phyloP scores from a whole-genome alignment of 129 eudicot genomes.

The Silybum marianum region DNA sequence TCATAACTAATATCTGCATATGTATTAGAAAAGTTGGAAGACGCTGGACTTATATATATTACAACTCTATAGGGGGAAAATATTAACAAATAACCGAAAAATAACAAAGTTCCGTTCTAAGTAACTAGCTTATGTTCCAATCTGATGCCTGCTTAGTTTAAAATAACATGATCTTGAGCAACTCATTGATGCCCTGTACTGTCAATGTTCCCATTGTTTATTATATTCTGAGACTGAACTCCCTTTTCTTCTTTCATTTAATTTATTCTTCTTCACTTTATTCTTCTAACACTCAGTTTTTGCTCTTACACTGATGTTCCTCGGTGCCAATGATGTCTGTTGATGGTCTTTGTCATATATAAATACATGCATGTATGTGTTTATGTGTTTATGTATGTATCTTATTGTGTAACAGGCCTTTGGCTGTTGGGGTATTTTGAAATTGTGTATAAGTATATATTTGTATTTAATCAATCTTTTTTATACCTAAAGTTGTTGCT shows the following conservation, averaged over 20 bases:
- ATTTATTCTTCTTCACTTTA: neutral
- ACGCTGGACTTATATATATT: neutral
- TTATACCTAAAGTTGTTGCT: neutral
- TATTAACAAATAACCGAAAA: neutral
- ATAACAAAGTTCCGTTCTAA: neutral
- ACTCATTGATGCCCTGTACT: constrained; percentile 3
- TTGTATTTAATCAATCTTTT: neutral
- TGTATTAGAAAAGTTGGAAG: neutral
- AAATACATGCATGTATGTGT: neutral
- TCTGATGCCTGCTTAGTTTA: neutral
- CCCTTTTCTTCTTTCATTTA: neutral
- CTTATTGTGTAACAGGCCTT: neutral
- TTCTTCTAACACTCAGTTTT: neutral
- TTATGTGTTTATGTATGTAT: neutral
- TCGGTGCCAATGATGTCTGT: neutral
- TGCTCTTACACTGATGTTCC: neutral
- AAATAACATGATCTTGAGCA: neutral
- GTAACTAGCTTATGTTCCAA: neutral
- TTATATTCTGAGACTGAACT: neutral
- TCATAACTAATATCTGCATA: neutral
- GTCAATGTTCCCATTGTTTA: neutral
- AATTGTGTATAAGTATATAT: neutral
- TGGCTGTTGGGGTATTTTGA: constrained; percentile 4
- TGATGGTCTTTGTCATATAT: neutral
- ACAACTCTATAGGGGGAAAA: constrained; percentile 9